Evolutionary conservation across 2,329 filamentous ascomycete genomes (phyloP), one percentile per base, ranked within the genome.

Genomic region (Chalara sp.): DNA sequence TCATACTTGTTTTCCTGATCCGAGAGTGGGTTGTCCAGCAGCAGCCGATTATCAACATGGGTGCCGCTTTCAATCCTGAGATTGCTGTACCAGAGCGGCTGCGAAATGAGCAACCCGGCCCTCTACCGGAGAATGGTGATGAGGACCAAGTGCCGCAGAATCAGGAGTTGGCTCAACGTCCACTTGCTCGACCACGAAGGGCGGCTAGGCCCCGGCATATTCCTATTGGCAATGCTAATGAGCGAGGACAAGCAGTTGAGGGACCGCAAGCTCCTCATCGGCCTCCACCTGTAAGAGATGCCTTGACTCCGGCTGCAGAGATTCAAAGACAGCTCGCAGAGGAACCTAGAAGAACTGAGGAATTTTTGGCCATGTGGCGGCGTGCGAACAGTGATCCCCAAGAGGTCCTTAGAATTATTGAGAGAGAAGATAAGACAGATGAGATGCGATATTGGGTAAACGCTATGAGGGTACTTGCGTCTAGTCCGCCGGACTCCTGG

Each of bases 11-110:
- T 41, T 99, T 99, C 59, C 72, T 99, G 4, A 96, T 99, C 44
- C 77, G 95, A 44, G 93, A 99, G 70, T 99, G 96, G 79, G 93
- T 99, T 47, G 90, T 99, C 7, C 93, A 99, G 66, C 93, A 99
- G 66, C 93, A 99, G 65, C 93, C 92, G 5, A 85, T 91, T 57
- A 86, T 93, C 59, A 95, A 95, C 61, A 84, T 93, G 73, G 85
- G 83, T 0, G 84, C 61, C 69, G 56, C 71, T 65, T 62, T 74
- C 67, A 53, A 73, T 69, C 61, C 78, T 6, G 80, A 79, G 4
- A 79, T 83, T 62, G 81, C 77, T 8, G 78, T 73, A 6, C 69
- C 70, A n/a, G 21, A 21, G 21, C 21, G 2, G 21, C 21, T 21
- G 21, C 21, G 21, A 21, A 21, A 21, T 21, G 73, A 73, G 6